Evolutionary conservation across 2,329 filamentous ascomycete genomes (phyloP), one percentile per base, ranked within the genome.

Genomic region (Furcasterigmium sp.): DNA sequence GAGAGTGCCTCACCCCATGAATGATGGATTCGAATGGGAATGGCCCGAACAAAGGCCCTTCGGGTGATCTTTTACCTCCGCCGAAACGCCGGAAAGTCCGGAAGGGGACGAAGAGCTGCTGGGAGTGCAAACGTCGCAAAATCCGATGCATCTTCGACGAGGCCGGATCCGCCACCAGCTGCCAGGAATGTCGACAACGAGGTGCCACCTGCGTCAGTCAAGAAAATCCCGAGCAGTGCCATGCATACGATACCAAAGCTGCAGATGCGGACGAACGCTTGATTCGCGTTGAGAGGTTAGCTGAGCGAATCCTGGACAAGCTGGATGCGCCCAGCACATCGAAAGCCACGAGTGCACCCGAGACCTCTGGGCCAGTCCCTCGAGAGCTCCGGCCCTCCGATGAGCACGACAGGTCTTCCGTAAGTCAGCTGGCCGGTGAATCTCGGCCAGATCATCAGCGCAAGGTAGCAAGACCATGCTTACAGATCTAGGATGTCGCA

Each of bases 1-100:
- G n/a, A n/a, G n/a, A n/a, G n/a, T n/a, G n/a, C n/a, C n/a, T n/a
- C n/a, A n/a, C n/a, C n/a, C n/a, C n/a, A n/a, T n/a, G n/a, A n/a
- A n/a, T n/a, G n/a, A n/a, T n/a, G n/a, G 80, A 93, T 97, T 78
- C 97, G 93, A 62, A 98, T 89, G 76, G 97, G 93, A 75, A 96
- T 91, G n/a, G n/a, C n/a, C n/a, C n/a, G 91, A 96, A 66, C 78
- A 61, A 53, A 52, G 26, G 5, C 11, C 20, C 21, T 5, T 25
- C 41, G 17, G 21, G 17, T 19, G 23, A 25, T 13, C 30, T 41
- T 17, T 28, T 39, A 19, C 37, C 37, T 23, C 36, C 40, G n/a
- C n/a, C n/a, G 4, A 67, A 61, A 48, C 59, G 61, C 39, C 55
- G 63, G 30, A 74, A 67, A 44, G 18, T 75, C 19, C 70, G 74